These are phyloP conservation scores for Aspergillus tubingensis DNA, from an alignment of 2,329 filamentous ascomycete species.

Conservation along the genomic window DNA sequence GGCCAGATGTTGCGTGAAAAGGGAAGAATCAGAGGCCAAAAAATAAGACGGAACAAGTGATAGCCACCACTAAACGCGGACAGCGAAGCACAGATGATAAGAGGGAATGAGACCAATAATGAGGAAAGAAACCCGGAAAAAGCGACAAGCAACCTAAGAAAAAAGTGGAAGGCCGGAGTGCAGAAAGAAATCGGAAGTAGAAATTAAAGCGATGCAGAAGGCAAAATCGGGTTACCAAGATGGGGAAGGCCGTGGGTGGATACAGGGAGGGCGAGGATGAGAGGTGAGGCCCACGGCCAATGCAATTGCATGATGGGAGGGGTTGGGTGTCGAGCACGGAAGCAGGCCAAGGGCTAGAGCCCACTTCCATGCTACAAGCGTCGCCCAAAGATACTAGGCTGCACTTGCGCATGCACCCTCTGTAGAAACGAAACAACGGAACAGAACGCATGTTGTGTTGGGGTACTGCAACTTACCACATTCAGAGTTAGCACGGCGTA, in stretches of 20 bases:
- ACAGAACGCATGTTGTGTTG: background rate
- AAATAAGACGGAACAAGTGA: background rate
- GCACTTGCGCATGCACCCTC: constrained; percentile 5
- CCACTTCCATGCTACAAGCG: constrained; percentile 4
- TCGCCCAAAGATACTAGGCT: constrained; percentile 1
- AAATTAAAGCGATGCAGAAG: background rate
- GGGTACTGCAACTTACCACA: constrained; percentile 63
- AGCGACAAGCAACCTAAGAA: background rate
- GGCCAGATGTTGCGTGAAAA: background rate
- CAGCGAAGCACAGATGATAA: background rate
- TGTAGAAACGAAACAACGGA: constrained; percentile 7
- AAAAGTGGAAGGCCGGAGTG: background rate
- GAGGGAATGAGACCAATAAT: background rate
- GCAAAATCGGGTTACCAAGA: constrained; percentile 8
- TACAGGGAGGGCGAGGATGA: background rate
- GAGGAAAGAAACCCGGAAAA: background rate
- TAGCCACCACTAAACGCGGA: background rate
- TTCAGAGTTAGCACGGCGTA: constrained; percentile 81
- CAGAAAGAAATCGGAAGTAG: background rate
- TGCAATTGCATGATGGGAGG: constrained; percentile 4
- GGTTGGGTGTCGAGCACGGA: constrained; percentile 1
- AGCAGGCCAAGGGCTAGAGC: constrained; percentile 7
- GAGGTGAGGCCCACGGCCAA: constrained; percentile 4
- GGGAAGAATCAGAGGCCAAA: background rate
- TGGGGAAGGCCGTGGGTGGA: background rate